These are phyloP conservation scores for Choanephora cucurbitarum DNA, from an alignment of 371 early-diverging fungal species.

Conservation along the genomic window DNA sequence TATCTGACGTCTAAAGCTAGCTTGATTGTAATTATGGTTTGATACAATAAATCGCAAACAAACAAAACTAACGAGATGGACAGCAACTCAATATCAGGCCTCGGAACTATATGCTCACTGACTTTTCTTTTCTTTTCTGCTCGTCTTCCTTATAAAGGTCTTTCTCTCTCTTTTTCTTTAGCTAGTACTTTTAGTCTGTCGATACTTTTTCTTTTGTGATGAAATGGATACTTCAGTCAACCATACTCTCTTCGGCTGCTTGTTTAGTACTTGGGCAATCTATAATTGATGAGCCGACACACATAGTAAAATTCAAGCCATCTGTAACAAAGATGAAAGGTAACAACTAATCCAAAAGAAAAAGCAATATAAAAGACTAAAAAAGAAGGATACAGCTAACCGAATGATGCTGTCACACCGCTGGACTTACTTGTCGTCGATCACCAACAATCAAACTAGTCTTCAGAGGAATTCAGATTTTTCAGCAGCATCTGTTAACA, in stretches of 20 bases:
- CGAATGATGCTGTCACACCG: slow-evolving; percentile 16
- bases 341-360: background rate
- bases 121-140: no score
- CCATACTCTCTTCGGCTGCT: slow-evolving; percentile 11
- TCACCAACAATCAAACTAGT: slow-evolving; percentile 5
- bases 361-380: no score
- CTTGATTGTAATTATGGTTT: no score
- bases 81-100: no score
- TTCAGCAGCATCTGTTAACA: slow-evolving; percentile 3
- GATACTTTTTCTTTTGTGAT: background rate
- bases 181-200: background rate
- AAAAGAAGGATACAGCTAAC: slow-evolving; percentile 4
- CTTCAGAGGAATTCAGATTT: background rate
- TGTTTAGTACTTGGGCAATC: slow-evolving; percentile 7
- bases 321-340: slow-evolving; percentile 11
- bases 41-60: no score
- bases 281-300: slow-evolving; percentile 22
- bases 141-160: no score
- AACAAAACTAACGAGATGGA: no score
- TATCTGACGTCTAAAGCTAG: no score
- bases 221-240: slow-evolving; percentile 8
- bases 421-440: slow-evolving; percentile 16
- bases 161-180: no score
- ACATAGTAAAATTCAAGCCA: slow-evolving; percentile 27
- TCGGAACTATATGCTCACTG: no score